Conservation (phyloP, 139 green algal species). For the Chlamydomonas sphaeroides region DNA sequence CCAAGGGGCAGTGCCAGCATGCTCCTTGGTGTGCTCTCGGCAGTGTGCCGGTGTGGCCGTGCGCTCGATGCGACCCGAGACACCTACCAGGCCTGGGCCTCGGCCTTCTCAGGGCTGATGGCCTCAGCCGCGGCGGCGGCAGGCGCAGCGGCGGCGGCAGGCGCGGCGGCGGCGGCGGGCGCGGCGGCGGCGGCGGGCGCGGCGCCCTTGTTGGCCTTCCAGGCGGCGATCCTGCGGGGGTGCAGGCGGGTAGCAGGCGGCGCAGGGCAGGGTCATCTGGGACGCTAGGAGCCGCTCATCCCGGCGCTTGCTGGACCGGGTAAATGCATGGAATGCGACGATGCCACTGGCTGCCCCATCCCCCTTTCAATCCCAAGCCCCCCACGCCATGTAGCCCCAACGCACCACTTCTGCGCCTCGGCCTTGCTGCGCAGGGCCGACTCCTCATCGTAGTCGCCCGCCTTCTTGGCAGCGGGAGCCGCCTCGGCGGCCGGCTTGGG, state of each 20-base stretch:
- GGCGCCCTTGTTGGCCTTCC: not conserved
- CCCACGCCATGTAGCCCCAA: not conserved
- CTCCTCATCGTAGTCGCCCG: slow-evolving; percentile 16
- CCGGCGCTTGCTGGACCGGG: not conserved
- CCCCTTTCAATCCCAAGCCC: not conserved
- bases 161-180: too few relatives aligned
- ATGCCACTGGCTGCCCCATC: not conserved
- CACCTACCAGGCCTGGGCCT: not conserved
- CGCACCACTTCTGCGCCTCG: slow-evolving; percentile 39
- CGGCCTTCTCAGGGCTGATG: not conserved
- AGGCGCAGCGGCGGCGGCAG: not conserved
- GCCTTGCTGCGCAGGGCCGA: slow-evolving; percentile 18
- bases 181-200: too few relatives aligned
- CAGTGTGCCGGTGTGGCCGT: too few relatives aligned
- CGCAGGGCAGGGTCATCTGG: not conserved
- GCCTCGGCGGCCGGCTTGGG: not conserved
- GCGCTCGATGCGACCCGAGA: too few relatives aligned
- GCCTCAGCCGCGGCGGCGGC: too few relatives aligned
- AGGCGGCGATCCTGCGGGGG: not conserved
- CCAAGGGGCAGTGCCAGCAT: too few relatives aligned
- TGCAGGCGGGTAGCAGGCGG: not conserved
- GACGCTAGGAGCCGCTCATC: not conserved
- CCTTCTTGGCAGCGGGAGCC: slow-evolving; percentile 16
- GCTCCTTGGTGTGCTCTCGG: too few relatives aligned
- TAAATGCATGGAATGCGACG: not conserved